Percentiles rank a stretch among this genome's conserved stretches.
These are phyloP conservation scores for Phaeodactylum tricornutum DNA, from an alignment of 108 stramenopile genomes.

Conservation along the genomic window DNA sequence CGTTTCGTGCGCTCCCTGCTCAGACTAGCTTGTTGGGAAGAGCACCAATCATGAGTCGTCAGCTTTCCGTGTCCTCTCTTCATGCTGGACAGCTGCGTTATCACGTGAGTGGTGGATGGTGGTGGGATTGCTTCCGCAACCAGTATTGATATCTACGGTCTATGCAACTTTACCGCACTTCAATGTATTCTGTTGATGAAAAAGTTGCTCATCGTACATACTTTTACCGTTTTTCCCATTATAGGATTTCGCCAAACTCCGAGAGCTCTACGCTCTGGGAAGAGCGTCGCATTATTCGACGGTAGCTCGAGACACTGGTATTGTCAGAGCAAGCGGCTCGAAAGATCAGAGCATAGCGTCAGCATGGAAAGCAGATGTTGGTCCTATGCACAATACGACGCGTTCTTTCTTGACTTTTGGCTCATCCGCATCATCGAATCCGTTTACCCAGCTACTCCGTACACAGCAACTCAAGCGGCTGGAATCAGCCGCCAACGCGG, in stretches of 20 bases:
- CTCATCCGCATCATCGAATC: too few species aligned
- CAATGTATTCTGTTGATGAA: too few species aligned
- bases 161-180: not conserved
- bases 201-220: too few species aligned
- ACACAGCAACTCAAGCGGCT: constrained; percentile 54
- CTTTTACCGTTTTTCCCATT: not conserved
- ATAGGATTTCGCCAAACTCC: constrained; percentile 58
- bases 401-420: too few species aligned
- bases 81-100: constrained; percentile 40
- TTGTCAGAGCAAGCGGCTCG: too few species aligned
- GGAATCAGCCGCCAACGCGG: constrained; percentile 59
- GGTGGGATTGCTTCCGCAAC: not conserved
- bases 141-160: not conserved
- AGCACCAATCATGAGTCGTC: too few species aligned
- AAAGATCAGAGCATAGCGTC: too few species aligned
- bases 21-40: too few species aligned
- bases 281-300: not conserved
- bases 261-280: constrained; percentile 24
- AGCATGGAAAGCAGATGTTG: too few species aligned
- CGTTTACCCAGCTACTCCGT: constrained; percentile 1
- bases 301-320: not conserved
- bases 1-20: too few species aligned
- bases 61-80: constrained; percentile 3
- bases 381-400: too few species aligned
- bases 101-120: constrained; percentile 25